Conservation (phyloP, 192 early-diverging fungal species). For the Gaertneriomyces semiglobifer region DNA sequence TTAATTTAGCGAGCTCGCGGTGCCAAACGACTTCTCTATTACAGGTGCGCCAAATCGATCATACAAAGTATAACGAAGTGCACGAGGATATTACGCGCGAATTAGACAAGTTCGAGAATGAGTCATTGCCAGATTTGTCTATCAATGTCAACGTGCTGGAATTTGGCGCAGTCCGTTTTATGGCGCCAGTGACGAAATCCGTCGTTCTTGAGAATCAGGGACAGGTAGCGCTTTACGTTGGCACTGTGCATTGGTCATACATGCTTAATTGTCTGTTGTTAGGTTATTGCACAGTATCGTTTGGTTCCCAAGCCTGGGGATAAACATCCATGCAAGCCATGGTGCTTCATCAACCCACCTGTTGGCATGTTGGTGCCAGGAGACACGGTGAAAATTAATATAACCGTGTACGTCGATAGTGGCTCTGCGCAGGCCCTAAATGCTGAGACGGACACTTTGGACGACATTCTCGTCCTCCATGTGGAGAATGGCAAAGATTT, state of each 20-base stretch:
- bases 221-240: slow-evolving; percentile 23
- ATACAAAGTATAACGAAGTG: slow-evolving; percentile 51
- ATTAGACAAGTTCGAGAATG: slow-evolving; percentile 78
- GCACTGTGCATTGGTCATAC: too few relatives aligned
- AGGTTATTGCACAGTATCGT: slow-evolving; percentile 68
- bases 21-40: background rate
- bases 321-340: slow-evolving; percentile 57
- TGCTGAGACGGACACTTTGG: slow-evolving; percentile 53
- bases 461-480: slow-evolving; percentile 79
- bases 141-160: slow-evolving; percentile 59
- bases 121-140: slow-evolving; percentile 65
- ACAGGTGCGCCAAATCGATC: slow-evolving; percentile 59
- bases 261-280: background rate
- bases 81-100: slow-evolving; percentile 65
- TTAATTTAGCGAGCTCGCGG: background rate
- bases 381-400: slow-evolving; percentile 54
- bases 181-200: slow-evolving; percentile 41
- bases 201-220: slow-evolving; percentile 73
- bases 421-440: slow-evolving; percentile 54
- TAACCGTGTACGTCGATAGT: slow-evolving; percentile 57
- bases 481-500: slow-evolving; percentile 78
- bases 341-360: slow-evolving; percentile 66
- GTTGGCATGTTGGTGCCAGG: slow-evolving; percentile 73
- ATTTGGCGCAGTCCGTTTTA: slow-evolving; percentile 69
- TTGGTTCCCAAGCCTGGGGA: slow-evolving; percentile 72